These are phyloP conservation scores for Paecilomyces variotii DNA, from an alignment of 2,329 filamentous ascomycete species.

Conservation along the genomic window DNA sequence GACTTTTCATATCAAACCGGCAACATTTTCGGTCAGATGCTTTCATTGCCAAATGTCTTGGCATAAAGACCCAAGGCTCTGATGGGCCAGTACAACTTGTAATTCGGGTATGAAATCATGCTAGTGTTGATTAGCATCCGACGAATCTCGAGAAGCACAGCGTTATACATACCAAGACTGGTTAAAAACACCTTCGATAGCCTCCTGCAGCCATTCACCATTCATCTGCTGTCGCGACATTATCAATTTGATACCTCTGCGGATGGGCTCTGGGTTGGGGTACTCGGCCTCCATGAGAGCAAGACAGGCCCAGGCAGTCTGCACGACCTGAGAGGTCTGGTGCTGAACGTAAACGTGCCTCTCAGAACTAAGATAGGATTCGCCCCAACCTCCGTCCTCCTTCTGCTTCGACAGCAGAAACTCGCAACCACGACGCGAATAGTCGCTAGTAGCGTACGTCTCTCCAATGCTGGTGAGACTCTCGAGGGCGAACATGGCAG, in stretches of 20 bases:
- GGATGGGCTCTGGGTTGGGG: slow-evolving; percentile 63
- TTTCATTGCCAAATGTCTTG: slow-evolving; percentile 59
- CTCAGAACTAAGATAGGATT: slow-evolving; percentile 84
- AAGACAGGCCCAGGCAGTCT: slow-evolving; percentile 86
- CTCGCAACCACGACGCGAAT: slow-evolving; percentile 67
- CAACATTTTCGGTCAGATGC: slow-evolving; percentile 31
- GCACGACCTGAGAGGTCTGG: slow-evolving; percentile 76
- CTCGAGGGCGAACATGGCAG: slow-evolving; percentile 91
- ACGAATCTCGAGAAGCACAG: not conserved
- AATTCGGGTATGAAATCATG: slow-evolving; percentile 99
- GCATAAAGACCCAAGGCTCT: slow-evolving; percentile 90
- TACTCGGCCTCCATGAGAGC: slow-evolving; percentile 76
- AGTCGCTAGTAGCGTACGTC: slow-evolving; percentile 63
- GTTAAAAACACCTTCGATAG: slow-evolving; percentile 97
- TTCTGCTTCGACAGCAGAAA: slow-evolving; percentile 82
- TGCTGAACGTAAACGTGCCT: slow-evolving; percentile 68
- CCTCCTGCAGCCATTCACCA: slow-evolving; percentile 91
- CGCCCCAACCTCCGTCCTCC: slow-evolving; percentile 89
- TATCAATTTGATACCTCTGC: slow-evolving; percentile 67
- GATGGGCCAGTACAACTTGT: slow-evolving; percentile 93
- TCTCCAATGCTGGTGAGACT: slow-evolving; percentile 75
- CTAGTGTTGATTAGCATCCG: slow-evolving; percentile 32
- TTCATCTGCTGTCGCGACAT: slow-evolving; percentile 79
- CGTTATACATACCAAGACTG: slow-evolving; percentile 68
- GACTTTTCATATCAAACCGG: not conserved